Evolutionary conservation across 306 rosid genomes (phyloP), one percentile per base, ranked within the genome.

Genomic region (Malus sylvestris): DNA sequence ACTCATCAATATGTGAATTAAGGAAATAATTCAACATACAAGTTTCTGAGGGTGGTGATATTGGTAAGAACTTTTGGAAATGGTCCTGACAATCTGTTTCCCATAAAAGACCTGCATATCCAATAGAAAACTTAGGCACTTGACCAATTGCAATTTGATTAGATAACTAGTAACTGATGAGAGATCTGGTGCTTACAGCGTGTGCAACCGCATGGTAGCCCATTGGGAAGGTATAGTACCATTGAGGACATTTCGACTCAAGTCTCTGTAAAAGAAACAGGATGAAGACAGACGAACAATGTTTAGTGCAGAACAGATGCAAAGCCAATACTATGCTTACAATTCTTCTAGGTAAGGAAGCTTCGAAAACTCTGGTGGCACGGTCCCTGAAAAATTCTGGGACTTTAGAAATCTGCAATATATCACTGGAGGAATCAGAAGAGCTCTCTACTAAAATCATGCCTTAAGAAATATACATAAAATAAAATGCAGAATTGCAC

Each of bases 61-160:
- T 76, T 86, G 73, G 97, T 85, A 51, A 94, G 92, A 59, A 81
- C 98, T 81, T 81, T 86, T 15, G 98, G 98, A 78, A 94, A 94
- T 68, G 93, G 93, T 42, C 97, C 98, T 46, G 98, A 92, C 83
- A 94, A 84, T 75, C 67, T 86, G 90, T 89, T 92, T 78, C 98
- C 98, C 98, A 92, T 94, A 0, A 94, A 4, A 76, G 89, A 85
- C 76, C 98, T 94, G 97, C 91, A 81, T 44, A 71, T 80, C 72
- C 76, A 77, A 63, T 73, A 35, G 68, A 74, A 53, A 84, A 80
- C 38, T 8, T 23, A 84, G 70, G 29, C 35, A 32, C 59, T 45
- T 45, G 18, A 32, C 12, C 18, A 66, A 74, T 67, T 76, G 42
- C 29, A 73, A 44, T 40, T 60, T 59, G 71, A 40, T 35, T 58